These are phyloP conservation scores for Pichia membranifaciens DNA, from an alignment of 805 yeast species.

Conservation along the genomic window DNA sequence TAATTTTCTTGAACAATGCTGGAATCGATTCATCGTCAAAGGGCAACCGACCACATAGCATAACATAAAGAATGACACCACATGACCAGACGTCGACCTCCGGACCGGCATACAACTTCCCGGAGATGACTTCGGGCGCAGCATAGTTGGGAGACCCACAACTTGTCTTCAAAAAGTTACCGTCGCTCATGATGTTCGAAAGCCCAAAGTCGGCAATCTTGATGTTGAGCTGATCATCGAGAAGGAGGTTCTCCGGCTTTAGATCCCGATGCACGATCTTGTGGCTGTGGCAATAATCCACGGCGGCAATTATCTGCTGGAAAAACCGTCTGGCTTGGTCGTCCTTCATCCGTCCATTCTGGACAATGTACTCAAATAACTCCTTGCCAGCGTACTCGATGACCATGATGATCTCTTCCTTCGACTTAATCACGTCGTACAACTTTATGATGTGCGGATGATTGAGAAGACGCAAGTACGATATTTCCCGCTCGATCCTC, in stretches of 20 bases:
- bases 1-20: constrained; percentile 83
- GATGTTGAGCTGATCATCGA: constrained; percentile 86
- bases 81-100: constrained; percentile 98
- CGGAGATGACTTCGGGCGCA: constrained; percentile 94
- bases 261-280: constrained; percentile 95
- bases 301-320: constrained; percentile 95
- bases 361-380: constrained; percentile 90
- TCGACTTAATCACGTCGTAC: constrained; percentile 91
- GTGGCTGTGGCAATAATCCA: constrained; percentile 93
- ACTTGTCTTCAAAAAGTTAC: constrained; percentile 87
- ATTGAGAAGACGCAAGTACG: constrained; percentile 77
- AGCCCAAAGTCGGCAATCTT: constrained; percentile 96
- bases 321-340: constrained; percentile 88
- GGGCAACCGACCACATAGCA: constrained; percentile 93
- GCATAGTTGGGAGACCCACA: constrained; percentile 98
- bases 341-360: constrained; percentile 88
- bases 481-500: constrained; percentile 88
- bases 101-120: constrained; percentile 94
- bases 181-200: constrained; percentile 95
- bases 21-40: constrained; percentile 97
- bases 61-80: constrained; percentile 90
- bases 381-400: constrained; percentile 97
- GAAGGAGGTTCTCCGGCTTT: constrained; percentile 87
- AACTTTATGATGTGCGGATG: constrained; percentile 96
- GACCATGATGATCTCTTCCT: constrained; percentile 95